These are phyloP conservation scores for Nitzschia sp. DNA, from an alignment of 108 stramenopile genomes.

Conservation along the genomic window DNA sequence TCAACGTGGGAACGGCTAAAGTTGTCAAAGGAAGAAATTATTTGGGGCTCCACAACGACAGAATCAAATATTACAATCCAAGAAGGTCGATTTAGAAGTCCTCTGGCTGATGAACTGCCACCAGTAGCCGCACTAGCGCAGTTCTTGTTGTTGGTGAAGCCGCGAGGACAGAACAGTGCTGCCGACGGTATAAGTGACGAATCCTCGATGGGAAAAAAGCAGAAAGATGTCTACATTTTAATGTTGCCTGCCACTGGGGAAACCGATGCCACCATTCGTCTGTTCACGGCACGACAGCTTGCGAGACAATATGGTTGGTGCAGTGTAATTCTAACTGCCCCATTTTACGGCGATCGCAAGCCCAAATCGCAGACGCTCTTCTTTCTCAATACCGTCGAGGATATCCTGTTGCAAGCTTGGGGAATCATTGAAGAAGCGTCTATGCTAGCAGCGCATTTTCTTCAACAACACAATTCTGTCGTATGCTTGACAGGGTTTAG, in stretches of 20 bases:
- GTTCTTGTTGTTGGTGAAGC: conserved; percentile 11
- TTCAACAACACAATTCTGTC: background rate
- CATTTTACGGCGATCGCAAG: conserved; percentile 24
- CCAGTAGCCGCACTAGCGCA: background rate
- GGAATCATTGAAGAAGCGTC: conserved; percentile 23
- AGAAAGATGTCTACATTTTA: conserved; percentile 9
- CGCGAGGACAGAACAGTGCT: background rate
- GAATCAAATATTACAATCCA: conserved; percentile 8
- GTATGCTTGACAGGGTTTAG: conserved; percentile 28
- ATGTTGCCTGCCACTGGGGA: conserved; percentile 33
- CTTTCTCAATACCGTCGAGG: conserved; percentile 12
- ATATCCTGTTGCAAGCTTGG: conserved; percentile 6
- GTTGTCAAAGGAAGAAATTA: background rate
- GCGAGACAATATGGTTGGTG: conserved; percentile 26
- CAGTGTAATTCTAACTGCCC: conserved; percentile 28
- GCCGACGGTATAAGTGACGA: background rate
- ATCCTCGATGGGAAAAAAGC: too few relatives aligned
- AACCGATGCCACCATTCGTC: conserved; percentile 4
- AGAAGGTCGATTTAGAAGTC: conserved; percentile 13
- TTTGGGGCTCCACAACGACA: background rate
- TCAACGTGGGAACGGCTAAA: background rate
- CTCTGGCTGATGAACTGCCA: conserved; percentile 16
- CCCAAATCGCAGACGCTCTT: conserved; percentile 20
- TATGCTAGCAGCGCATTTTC: conserved; percentile 3
- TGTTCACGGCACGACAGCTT: conserved; percentile 20